Evolutionary conservation across 352 stramenopile species (phyloP), one percentile per base, ranked within the genome.

Genomic region (Pythium graminicola): DNA sequence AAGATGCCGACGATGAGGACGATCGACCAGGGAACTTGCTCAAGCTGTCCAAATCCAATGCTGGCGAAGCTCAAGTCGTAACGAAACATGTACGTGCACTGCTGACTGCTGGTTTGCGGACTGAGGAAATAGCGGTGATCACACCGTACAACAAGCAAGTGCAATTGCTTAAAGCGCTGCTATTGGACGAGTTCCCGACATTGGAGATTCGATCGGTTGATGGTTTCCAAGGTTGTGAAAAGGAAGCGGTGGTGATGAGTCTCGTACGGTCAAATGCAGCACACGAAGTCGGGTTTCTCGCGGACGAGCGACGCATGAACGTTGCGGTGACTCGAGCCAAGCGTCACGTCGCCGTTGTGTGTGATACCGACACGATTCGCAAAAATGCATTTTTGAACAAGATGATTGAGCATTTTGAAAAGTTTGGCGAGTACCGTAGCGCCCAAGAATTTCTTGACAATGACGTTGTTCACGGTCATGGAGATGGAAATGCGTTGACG

Each of bases 111-210:
- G 95, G 95, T 1, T 40, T 99, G 5, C 73, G 65, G 17, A 73
- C 84, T 28, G 71, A 93, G 29, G 87, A 99, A 43, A 81, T 99
- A 24, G 96, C 91, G 17, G 83, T 99, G 19, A 98, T 99, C 65
- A 98, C 97, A 20, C 97, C 97, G 3, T 99, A 99, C 79, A 98
- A 98, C 73, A 97, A 96, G 28, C 97, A 99, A 57, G 81, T 92
- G n/a, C 86, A 98, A 48, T 56, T 94, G 5, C 67, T 99, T 26
- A 88, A 96, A 43, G 79, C 70, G 22, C 50, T 96, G 29, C 66
- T 98, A 24, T 66, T 88, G 0, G 63, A 72, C n/a, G 58, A 52
- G 38, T 78, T 82, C 56, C 79, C 86, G 5, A 71, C 64, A 36
- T 60, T 97, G 10, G 86, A 96, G 48, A 84, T 97, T 17, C 73